Percentiles rank a stretch among this genome's conserved stretches.
Conservation (phyloP, 352 stramenopile genomes). For the Phytophthora tentaculata region DNA sequence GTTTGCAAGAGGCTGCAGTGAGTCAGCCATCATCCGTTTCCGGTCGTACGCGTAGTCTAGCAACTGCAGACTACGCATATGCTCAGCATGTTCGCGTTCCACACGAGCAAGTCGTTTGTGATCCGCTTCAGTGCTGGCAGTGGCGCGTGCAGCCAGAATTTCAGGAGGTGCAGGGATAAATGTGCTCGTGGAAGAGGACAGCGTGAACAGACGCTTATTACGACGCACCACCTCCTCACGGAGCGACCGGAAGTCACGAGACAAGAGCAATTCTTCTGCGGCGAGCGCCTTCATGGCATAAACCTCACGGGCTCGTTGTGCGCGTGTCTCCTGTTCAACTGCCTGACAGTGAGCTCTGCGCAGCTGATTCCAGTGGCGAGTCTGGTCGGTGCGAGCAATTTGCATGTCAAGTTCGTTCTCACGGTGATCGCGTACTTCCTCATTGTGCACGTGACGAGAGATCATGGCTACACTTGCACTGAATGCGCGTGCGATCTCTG, state of each 20-base stretch:
- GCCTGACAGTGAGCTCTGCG: constrained; percentile 66
- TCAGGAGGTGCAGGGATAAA: constrained; percentile 70
- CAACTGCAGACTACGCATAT: constrained; percentile 76
- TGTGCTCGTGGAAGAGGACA: constrained; percentile 77
- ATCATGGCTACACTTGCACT: constrained; percentile 78
- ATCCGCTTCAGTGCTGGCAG: constrained; percentile 52
- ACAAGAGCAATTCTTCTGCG: constrained; percentile 54
- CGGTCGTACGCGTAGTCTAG: constrained; percentile 79
- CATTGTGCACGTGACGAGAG: constrained; percentile 72
- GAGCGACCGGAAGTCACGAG: constrained; percentile 45
- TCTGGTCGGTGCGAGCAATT: constrained; percentile 50
- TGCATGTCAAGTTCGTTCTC: constrained; percentile 49
- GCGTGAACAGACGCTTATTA: constrained; percentile 56
- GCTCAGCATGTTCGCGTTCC: constrained; percentile 67
- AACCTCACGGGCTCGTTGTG: constrained; percentile 48
- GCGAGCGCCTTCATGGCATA: constrained; percentile 66
- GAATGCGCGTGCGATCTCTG: constrained; percentile 67
- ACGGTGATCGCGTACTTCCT: constrained; percentile 60
- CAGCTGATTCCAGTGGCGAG: constrained; percentile 50
- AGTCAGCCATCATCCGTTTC: constrained; percentile 52
- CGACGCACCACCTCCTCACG: constrained; percentile 55
- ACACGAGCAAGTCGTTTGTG: constrained; percentile 47
- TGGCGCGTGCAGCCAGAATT: constrained; percentile 65
- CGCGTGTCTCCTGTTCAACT: constrained; percentile 48
- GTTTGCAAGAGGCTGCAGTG: constrained; percentile 54